Evolutionary conservation across 164 flowering plant species (phyloP), one percentile per base, ranked within the genome.

Genomic region (Umbilicus rupestris): DNA sequence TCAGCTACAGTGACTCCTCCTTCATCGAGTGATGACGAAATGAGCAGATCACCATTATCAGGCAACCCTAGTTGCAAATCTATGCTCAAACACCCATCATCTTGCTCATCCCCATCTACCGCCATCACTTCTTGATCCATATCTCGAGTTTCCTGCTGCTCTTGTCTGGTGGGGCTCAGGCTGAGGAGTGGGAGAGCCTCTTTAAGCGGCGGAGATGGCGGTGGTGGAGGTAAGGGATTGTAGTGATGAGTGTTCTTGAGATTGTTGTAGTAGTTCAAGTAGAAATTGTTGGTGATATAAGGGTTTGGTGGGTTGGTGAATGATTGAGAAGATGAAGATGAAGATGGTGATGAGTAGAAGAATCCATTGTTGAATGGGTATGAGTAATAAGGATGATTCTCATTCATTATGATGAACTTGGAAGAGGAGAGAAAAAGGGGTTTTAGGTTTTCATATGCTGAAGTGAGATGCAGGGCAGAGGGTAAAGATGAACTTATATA

Each of bases 101-200:
- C 78, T 65, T 72, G 79, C 20, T 58, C 64, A 57, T 67, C 70
- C 16, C 39, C 49, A 65, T 80, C 82, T 33, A 70, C 78, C 46
- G 79, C 86, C 83, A 80, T 83, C 70, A 77, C 71, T 64, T 73
- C 64, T 1, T 77, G 77, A 63, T 39, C 42, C 65, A 35, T 24
- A 1, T 63, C 65, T 63, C 20, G 45, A 20, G 42, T n/a, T 10
- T 75, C 70, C 33, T 58, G 60, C 60, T 55, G 60, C 60, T 55
- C 33, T 55, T 55, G 80, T 66, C 80, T 85, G 69, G 84, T 49
- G n/a, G 97, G 96, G 81, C 86, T 81, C 50, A 80, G 70, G 68
- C 80, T 81, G 47, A 91, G 80, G 20, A 91, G 88, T 12, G 94
- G 96, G n/a, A 89, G 92, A 45, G 94, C 92, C 78, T 86, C 90